These are phyloP conservation scores for Colletotrichum camelliae DNA, from an alignment of 2,329 filamentous ascomycete species.

Conservation along the genomic window DNA sequence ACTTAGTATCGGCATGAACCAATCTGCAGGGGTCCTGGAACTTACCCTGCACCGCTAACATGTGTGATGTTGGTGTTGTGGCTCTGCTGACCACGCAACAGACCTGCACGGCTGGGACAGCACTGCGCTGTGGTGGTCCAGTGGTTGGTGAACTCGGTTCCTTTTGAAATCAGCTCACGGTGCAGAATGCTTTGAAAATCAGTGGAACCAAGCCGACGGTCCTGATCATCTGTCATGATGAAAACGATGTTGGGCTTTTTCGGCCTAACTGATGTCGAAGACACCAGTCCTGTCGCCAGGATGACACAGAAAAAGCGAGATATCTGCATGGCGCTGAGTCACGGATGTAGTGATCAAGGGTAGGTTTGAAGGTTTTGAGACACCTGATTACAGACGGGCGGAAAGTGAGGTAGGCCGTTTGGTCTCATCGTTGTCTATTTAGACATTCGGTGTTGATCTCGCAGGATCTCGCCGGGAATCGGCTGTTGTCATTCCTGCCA, in stretches of 20 bases:
- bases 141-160: slow-evolving; percentile 29
- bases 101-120: slow-evolving; percentile 30
- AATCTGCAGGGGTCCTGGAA: neutral
- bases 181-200: slow-evolving; percentile 24
- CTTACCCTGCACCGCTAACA: slow-evolving; percentile 10
- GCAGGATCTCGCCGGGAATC: neutral
- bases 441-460: neutral
- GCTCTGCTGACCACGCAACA: slow-evolving; percentile 28
- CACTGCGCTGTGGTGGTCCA: slow-evolving; percentile 32
- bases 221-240: slow-evolving; percentile 28
- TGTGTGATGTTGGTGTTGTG: slow-evolving; percentile 36
- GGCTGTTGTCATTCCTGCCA: neutral
- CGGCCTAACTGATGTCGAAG: fast-evolving
- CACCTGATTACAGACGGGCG: neutral
- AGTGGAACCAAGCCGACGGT: slow-evolving; percentile 23
- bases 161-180: slow-evolving; percentile 26
- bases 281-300: neutral
- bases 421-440: neutral
- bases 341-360: neutral
- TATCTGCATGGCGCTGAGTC: neutral
- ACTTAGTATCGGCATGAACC: neutral
- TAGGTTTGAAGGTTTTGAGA: fast-evolving
- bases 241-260: slow-evolving; percentile 27
- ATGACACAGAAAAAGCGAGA: neutral
- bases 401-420: neutral